phyloP scores from a whole-genome alignment of 495 filamentous ascomycete species.

The Podospora pseudoanserina region DNA sequence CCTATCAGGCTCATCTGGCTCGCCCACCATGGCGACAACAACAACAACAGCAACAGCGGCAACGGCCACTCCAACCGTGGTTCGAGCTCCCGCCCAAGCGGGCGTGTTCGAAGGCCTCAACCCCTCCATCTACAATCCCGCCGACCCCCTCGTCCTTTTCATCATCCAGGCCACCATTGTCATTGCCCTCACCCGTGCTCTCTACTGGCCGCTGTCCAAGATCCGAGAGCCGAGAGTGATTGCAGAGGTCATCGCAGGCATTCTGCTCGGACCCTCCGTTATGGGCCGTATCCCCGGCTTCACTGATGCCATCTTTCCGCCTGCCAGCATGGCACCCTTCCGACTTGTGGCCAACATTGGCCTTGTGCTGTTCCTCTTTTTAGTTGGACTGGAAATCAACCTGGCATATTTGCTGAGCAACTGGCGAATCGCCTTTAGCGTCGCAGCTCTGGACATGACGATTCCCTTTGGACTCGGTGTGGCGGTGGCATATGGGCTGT shows the following conservation, averaged over 20 bases:
- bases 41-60: constrained; percentile 11
- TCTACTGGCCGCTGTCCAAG: constrained; percentile 71
- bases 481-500: constrained; percentile 83
- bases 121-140: constrained; percentile 66
- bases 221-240: constrained; percentile 87
- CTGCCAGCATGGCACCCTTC: constrained; percentile 64
- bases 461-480: constrained; percentile 64
- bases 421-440: constrained; percentile 75
- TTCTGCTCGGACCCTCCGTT: constrained; percentile 80
- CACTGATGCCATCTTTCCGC: constrained; percentile 66
- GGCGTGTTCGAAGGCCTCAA: constrained; percentile 52
- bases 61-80: background rate
- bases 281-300: constrained; percentile 79
- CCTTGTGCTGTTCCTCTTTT: constrained; percentile 80
- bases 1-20: background rate
- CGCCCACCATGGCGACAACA: constrained; percentile 1
- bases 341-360: constrained; percentile 81
- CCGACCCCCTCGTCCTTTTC: constrained; percentile 81
- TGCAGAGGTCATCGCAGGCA: constrained; percentile 86
- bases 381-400: constrained; percentile 87
- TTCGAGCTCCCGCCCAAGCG: constrained; percentile 19
- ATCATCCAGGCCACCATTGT: constrained; percentile 91
- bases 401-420: constrained; percentile 74
- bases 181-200: constrained; percentile 74
- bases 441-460: constrained; percentile 75